A percentile compares a stretch with the other conserved stretches of the same genome.
Evolutionary conservation across 352 stramenopile genomes (phyloP).

Genomic region (Phytophthora megakarya): DNA sequence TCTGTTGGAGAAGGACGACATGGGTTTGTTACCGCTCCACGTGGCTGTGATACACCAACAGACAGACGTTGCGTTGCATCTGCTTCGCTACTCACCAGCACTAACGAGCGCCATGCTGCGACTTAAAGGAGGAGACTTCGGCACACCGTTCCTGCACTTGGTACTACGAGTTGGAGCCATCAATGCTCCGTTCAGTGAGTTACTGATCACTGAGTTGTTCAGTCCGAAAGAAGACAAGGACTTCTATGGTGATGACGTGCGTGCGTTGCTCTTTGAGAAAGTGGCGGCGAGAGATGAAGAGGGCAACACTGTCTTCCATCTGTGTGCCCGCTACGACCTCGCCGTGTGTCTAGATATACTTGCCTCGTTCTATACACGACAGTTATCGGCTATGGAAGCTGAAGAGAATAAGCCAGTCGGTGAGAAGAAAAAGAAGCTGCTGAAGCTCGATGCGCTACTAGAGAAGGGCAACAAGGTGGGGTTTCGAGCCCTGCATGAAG

Average conservation of each 20-base stretch:
- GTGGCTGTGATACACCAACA: constrained; percentile 69
- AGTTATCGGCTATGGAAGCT: constrained; percentile 23
- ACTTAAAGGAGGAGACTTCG: constrained; percentile 65
- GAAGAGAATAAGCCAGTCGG: constrained; percentile 8
- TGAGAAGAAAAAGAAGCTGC: constrained; percentile 28
- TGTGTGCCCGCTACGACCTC: constrained; percentile 76
- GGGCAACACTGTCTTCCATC: constrained; percentile 79
- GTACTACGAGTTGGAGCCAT: constrained; percentile 69
- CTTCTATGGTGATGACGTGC: constrained; percentile 44
- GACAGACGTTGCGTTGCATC: constrained; percentile 42
- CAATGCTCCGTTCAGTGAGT: constrained; percentile 51
- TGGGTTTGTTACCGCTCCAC: constrained; percentile 83
- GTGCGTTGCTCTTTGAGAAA: constrained; percentile 55
- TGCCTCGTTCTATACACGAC: constrained; percentile 48
- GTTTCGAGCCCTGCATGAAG: constrained; percentile 66
- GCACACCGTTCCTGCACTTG: constrained; percentile 73
- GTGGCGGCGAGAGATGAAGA: constrained; percentile 67
- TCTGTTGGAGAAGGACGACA: constrained; percentile 83
- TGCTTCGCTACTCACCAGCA: constrained; percentile 67
- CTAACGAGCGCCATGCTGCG: constrained; percentile 72
- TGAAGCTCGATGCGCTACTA: constrained; percentile 44
- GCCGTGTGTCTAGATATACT: constrained; percentile 48
- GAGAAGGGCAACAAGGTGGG: constrained; percentile 71
- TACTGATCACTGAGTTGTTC: constrained; percentile 49
- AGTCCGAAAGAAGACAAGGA: background rate